Evolutionary conservation across 179 eudicot genomes (phyloP), one percentile per base, ranked within the genome.

Genomic region (Beta corolliflora): DNA sequence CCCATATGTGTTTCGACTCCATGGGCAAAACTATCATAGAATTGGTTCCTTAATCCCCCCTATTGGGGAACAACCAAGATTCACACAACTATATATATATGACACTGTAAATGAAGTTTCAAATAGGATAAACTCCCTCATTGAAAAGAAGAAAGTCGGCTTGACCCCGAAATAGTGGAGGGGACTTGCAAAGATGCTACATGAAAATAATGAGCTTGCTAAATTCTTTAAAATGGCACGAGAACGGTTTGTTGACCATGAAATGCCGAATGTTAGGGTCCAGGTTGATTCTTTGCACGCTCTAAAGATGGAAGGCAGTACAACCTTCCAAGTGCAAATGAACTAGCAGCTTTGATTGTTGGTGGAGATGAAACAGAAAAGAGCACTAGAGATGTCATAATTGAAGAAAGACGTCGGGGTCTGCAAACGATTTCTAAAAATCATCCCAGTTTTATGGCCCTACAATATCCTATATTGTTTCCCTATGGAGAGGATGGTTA

Each of bases 401-500:
- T 67, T 8, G 46, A 67, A 9, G 45, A 67, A 31, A 67, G 11
- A 36, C 19, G 45, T 0, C 8, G 18, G 14, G 23, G 46, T 1
- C 19, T 67, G 13, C 21, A 9, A 21, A 23, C 15, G 41, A 64
- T 64, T 2, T 64, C 68, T 2, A 5, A 64, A 1, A 21, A 21
- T 0, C 68, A 64, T 5, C 36, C 68, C 14, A 21, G 15, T 64
- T 64, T 21, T n/a, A 21, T 64, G 41, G 9, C 71, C 19, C 29
- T 25, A 25, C 29, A 25, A 25, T 25, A 25, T 25, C 29, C 29
- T 25, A 25, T 25, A 25, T 25, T 67, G 11, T 67, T 67, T 16
- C 71, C 45, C 14, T 67, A 67, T 67, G 71, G 50, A 5, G 71
- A 67, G 48, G 71, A 67, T 67, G 71, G 48, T 2, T 67, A 36